phyloP scores from a whole-genome alignment of 768 basidiomycete species.

The Boletus vinaceobasis region DNA sequence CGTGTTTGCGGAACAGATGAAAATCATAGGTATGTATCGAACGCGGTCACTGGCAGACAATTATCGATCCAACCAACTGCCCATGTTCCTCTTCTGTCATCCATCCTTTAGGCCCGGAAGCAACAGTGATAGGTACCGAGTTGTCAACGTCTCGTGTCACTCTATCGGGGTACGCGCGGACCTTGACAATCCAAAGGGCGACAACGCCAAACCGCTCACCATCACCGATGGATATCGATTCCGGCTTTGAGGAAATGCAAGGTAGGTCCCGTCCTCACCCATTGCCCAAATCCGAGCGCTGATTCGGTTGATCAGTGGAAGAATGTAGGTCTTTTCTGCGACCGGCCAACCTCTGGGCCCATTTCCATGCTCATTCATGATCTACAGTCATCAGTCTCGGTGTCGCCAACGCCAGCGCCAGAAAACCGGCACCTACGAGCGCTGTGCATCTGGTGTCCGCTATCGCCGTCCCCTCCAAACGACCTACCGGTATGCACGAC shows the following conservation, averaged over 20 bases:
- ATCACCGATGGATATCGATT: slow-evolving; percentile 26
- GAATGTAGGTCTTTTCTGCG: slow-evolving; percentile 8
- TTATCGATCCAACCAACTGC: not conserved
- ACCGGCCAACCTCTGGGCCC: not conserved
- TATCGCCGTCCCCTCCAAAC: slow-evolving; percentile 10
- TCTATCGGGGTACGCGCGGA: slow-evolving; percentile 23
- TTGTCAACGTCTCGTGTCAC: slow-evolving; percentile 9
- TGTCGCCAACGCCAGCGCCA: not conserved
- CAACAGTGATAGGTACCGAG: slow-evolving; percentile 12
- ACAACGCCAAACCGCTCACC: slow-evolving; percentile 8
- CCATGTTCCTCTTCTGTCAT: not conserved
- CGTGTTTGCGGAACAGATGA: slow-evolving; percentile 2
- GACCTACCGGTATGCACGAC: slow-evolving; percentile 7
- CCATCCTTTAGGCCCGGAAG: slow-evolving; percentile 6
- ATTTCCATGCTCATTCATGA: slow-evolving; percentile 4
- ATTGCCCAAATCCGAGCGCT: not conserved
- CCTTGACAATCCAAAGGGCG: slow-evolving; percentile 11
- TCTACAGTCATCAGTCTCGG: slow-evolving; percentile 3
- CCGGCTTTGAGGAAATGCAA: slow-evolving; percentile 8
- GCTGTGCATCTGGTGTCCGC: not conserved
- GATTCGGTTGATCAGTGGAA: slow-evolving; percentile 10
- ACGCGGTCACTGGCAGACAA: not conserved
- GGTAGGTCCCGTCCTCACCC: slow-evolving; percentile 6
- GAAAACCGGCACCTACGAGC: not conserved
- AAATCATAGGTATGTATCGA: slow-evolving; percentile 17